phyloP scores from a whole-genome alignment of 2,329 filamentous ascomycete genomes.

The Hirsutella rhossiliensis region DNA sequence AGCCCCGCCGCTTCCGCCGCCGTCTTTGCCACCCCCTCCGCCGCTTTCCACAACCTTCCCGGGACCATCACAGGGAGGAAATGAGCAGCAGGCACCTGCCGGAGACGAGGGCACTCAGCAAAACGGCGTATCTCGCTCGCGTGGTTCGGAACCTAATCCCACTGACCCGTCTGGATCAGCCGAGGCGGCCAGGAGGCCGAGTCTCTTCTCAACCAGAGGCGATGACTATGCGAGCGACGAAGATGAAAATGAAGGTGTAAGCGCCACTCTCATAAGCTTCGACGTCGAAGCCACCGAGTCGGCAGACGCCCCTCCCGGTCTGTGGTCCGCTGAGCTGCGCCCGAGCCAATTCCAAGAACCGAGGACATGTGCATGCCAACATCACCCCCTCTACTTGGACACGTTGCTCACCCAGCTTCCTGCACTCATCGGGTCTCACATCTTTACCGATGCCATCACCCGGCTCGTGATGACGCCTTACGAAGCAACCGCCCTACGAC shows the following conservation, averaged over 20 bases:
- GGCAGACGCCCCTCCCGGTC: constrained; percentile 34
- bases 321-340: constrained; percentile 48
- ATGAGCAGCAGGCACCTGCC: not conserved
- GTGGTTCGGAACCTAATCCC: constrained; percentile 17
- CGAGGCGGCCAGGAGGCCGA: constrained; percentile 27
- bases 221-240: constrained; percentile 45
- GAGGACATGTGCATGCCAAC: constrained; percentile 10
- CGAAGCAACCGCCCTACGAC: constrained; percentile 32
- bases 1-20: constrained; percentile 8
- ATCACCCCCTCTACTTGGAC: constrained; percentile 26
- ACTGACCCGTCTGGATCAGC: constrained; percentile 13
- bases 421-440: constrained; percentile 31
- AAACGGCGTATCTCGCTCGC: constrained; percentile 9
- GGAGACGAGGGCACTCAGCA: not conserved
- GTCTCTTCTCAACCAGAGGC: constrained; percentile 33
- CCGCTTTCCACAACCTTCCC: constrained; percentile 5
- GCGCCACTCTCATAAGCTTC: constrained; percentile 46
- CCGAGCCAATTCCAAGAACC: constrained; percentile 29
- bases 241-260: constrained; percentile 41
- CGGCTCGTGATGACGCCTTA: constrained; percentile 32
- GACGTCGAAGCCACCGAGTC: constrained; percentile 47
- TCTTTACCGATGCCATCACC: constrained; percentile 30
- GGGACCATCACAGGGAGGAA: not conserved
- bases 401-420: constrained; percentile 40
- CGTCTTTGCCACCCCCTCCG: constrained; percentile 8